These are phyloP conservation scores for Galerina marginata DNA, from an alignment of 768 basidiomycete genomes.

Conservation along the genomic window DNA sequence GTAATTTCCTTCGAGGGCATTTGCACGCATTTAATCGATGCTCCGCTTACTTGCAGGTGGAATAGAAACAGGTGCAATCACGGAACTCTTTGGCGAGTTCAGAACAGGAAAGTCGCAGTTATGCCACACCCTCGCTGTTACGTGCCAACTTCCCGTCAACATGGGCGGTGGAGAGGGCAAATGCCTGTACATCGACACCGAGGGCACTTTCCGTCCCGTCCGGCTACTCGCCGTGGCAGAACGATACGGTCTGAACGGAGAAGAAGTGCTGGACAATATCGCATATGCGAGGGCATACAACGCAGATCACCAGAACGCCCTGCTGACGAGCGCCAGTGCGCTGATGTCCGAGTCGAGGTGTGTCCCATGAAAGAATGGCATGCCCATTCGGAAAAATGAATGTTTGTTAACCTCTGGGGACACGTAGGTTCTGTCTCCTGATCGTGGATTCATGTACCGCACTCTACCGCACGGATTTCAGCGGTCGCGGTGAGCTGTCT, in stretches of 20 bases:
- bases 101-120: conserved; percentile 98
- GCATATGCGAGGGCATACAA: conserved; percentile 99
- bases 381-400: too few species aligned
- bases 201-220: conserved; percentile 97
- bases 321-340: conserved; percentile 93
- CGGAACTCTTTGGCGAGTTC: conserved; percentile 98
- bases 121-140: conserved; percentile 97
- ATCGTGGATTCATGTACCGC: conserved; percentile 98
- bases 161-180: conserved; percentile 99
- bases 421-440: conserved; percentile 88
- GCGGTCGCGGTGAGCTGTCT: conserved; percentile 92
- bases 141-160: conserved; percentile 94
- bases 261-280: conserved; percentile 97
- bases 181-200: conserved; percentile 98
- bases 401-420: not conserved
- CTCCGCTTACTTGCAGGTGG: conserved; percentile 59
- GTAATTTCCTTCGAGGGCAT: conserved; percentile 7
- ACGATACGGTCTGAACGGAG: conserved; percentile 94
- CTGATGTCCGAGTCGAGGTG: conserved; percentile 99
- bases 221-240: conserved; percentile 94
- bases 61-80: conserved; percentile 98
- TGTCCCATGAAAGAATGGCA: conserved; percentile 14
- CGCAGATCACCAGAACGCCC: conserved; percentile 92
- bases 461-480: conserved; percentile 94
- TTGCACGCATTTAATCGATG: conserved; percentile 10